phyloP scores from a whole-genome alignment of 2,329 filamentous ascomycete species.

The Epichloe hybrida region DNA sequence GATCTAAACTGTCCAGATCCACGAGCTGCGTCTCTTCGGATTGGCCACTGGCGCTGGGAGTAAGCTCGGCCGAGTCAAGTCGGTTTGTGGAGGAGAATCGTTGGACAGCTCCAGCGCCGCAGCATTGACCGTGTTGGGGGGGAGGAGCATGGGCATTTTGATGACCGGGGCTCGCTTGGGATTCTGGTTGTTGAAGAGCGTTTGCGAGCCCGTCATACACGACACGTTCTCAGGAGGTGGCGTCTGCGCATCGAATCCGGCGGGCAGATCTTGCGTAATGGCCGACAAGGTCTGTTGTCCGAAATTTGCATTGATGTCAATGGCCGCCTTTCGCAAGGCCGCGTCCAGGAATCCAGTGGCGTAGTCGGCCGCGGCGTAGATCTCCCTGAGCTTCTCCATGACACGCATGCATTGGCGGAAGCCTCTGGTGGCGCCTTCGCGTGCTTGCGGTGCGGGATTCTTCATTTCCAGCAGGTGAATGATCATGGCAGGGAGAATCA shows the following conservation, averaged over 20 bases:
- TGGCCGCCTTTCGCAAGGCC: slow-evolving; percentile 74
- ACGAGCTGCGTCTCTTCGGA: slow-evolving; percentile 24
- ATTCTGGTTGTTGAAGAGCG: slow-evolving; percentile 24
- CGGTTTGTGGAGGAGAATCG: slow-evolving; percentile 32
- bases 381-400: slow-evolving; percentile 73
- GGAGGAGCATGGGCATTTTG: slow-evolving; percentile 21
- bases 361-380: slow-evolving; percentile 89
- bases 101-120: slow-evolving; percentile 21
- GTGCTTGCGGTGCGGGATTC: slow-evolving; percentile 57
- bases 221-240: slow-evolving; percentile 39
- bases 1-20: slow-evolving; percentile 26
- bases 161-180: slow-evolving; percentile 9
- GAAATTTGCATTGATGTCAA: slow-evolving; percentile 43
- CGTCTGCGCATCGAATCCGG: slow-evolving; percentile 30
- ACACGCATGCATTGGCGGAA: slow-evolving; percentile 91
- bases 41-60: slow-evolving; percentile 31
- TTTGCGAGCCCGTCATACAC: slow-evolving; percentile 29
- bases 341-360: slow-evolving; percentile 92
- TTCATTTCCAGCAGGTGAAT: slow-evolving; percentile 91
- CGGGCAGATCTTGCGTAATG: slow-evolving; percentile 21
- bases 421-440: slow-evolving; percentile 60
- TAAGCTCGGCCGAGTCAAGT: slow-evolving; percentile 27
- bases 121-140: slow-evolving; percentile 25
- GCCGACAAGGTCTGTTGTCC: slow-evolving; percentile 20
- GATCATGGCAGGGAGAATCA: slow-evolving; percentile 83